A percentile compares a stretch with the other conserved stretches of the same genome.
These are phyloP conservation scores for Leptosphaerulina australis DNA, from an alignment of 2,329 filamentous ascomycete species.

Conservation along the genomic window DNA sequence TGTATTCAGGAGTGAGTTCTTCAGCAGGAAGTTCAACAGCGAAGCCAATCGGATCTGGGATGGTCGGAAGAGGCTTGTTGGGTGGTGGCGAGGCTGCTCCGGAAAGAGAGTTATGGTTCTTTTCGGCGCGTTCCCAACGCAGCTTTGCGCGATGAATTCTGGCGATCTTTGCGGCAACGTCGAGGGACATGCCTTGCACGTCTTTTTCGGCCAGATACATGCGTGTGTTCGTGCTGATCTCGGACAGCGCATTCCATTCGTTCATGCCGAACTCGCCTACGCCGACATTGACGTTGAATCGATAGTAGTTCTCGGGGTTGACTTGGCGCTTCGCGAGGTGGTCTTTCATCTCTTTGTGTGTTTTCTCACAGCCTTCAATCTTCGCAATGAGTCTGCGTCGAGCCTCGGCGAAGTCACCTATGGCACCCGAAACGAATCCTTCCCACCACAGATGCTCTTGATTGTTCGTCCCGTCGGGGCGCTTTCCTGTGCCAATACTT, in stretches of 20 bases:
- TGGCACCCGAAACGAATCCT: constrained; percentile 70
- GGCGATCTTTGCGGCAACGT: constrained; percentile 79
- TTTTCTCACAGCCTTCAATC: constrained; percentile 93
- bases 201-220: constrained; percentile 76
- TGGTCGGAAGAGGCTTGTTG: constrained; percentile 43
- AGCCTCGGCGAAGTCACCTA: constrained; percentile 92
- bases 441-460: constrained; percentile 86
- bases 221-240: constrained; percentile 91
- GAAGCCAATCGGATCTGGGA: constrained; percentile 52
- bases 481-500: constrained; percentile 91
- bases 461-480: constrained; percentile 73
- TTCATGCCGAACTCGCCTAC: constrained; percentile 99
- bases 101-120: constrained; percentile 33
- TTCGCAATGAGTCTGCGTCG: constrained; percentile 82
- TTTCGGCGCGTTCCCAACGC: constrained; percentile 63
- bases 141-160: constrained; percentile 80
- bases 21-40: constrained; percentile 67
- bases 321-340: constrained; percentile 78
- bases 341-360: constrained; percentile 85
- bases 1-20: constrained; percentile 51
- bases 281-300: constrained; percentile 94
- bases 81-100: constrained; percentile 30
- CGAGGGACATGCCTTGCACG: constrained; percentile 77
- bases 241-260: constrained; percentile 91
- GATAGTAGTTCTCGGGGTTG: constrained; percentile 88